Evolutionary conservation across 2,329 filamentous ascomycete species (phyloP), one percentile per base, ranked within the genome.

Genomic region (Leptosphaerulina australis): DNA sequence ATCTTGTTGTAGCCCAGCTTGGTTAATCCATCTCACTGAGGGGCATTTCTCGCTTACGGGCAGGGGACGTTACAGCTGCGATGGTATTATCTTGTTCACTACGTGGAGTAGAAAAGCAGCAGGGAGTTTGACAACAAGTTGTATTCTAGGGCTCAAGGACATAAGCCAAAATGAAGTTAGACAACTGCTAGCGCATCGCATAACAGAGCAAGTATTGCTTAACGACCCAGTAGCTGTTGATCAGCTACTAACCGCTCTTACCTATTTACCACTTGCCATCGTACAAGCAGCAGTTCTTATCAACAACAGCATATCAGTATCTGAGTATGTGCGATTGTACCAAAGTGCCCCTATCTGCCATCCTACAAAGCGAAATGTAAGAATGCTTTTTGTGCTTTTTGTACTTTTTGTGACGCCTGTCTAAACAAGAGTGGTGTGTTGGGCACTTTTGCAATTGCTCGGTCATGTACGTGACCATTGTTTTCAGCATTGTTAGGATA

Each of bases 181-280:
- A 3, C 5, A 12, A 4, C 10, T 28, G 25, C 9, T 28, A 5
- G 10, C 5, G 25, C 5, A 10, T 4, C 10, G 5, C n/a, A 37
- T 53, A 29, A 38, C 40, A 28, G 45, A 53, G 21, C 39, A 45
- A 39, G 34, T 41, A 14, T 50, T 57, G 41, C 37, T 51, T 41
- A 18, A 49, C 26, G 48, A 58, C 14, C 38, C 56, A 25, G n/a
- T 33, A 29, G 48, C 48, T 33, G 51, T 57, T 36, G 31, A 50
- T 3, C 39, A 53, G n/a, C 45, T 77, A 18, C 55, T 78, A 2
- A 38, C 64, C 63, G 67, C 38, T 31, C 55, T 62, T 24, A 41
- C 46, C 44, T 50, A 41, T 48, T 52, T 60, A 10, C 52, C 52
- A 14, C 47, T 55, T 47, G 48, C 52, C 43, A 53, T 58, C 24